Conservation (phyloP, 441 rosid species). For the Gossypium schwendimanii region DNA sequence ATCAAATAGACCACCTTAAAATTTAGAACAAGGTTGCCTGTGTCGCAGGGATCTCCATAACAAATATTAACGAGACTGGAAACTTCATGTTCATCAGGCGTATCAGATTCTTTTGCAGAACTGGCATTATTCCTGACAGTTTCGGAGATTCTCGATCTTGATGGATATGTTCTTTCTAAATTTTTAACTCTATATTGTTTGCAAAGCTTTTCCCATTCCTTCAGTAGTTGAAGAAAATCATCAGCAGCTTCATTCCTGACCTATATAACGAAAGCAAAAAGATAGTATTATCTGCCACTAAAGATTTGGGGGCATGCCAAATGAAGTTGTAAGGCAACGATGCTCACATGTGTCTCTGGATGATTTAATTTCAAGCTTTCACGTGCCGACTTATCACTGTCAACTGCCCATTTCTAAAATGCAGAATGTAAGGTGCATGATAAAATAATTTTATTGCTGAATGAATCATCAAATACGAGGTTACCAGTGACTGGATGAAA, state of each 20-base stretch:
- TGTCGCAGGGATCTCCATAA: slow-evolving; percentile 61
- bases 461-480: slow-evolving; percentile 14
- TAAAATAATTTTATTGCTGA: slow-evolving; percentile 15
- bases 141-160: slow-evolving; percentile 24
- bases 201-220: slow-evolving; percentile 81
- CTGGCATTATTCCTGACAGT: slow-evolving; percentile 21
- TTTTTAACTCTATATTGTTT: slow-evolving; percentile 37
- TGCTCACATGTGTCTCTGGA: slow-evolving; percentile 61
- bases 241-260: slow-evolving; percentile 85
- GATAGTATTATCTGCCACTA: background rate
- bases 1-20: slow-evolving; percentile 52
- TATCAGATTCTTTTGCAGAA: slow-evolving; percentile 29
- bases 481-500: slow-evolving; percentile 20
- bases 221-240: slow-evolving; percentile 76
- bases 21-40: slow-evolving; percentile 53
- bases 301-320: background rate
- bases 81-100: slow-evolving; percentile 64
- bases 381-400: slow-evolving; percentile 59
- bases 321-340: slow-evolving; percentile 7
- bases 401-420: slow-evolving; percentile 80
- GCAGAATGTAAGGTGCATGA: slow-evolving; percentile 21
- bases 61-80: slow-evolving; percentile 61
- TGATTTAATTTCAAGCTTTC: slow-evolving; percentile 79
- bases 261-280: slow-evolving; percentile 27
- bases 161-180: slow-evolving; percentile 17